Evolutionary conservation across 148 eudicot genomes (phyloP), one percentile per base, ranked within the genome.

Genomic region (Drosera capensis): DNA sequence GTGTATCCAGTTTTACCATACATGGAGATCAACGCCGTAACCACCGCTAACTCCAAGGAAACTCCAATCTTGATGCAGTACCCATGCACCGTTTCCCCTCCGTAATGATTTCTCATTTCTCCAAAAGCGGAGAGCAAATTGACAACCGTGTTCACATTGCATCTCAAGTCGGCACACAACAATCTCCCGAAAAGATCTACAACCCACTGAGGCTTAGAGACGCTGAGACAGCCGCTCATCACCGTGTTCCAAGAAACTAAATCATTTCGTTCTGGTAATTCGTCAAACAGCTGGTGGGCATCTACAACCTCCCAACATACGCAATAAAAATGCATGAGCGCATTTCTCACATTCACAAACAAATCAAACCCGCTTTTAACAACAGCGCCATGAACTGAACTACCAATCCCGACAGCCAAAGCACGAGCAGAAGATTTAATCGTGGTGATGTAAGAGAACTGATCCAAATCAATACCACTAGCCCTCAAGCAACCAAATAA

Each of bases 261-360:
- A 49, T 69, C 74, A n/a, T 54, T 50, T 24, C 0, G n/a, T 19
- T 40, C 22, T 12, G 45, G 19, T 22, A 51, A 40, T 37, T 67
- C 71, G 57, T 64, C 74, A 52, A 69, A 69, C 62, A 69, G 20
- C 20, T 46, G 65, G 48, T 25, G 74, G 28, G 62, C 69, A 36
- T 22, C 40, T 11, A 22, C 41, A 29, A 64, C 38, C 18, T 25
- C 13, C 23, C 74, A 64, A 59, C 58, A 49, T 39, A 55, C 65
- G 46, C 65, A 44, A 51, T 68, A 68, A 25, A 54, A 63, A 14
- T 55, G 61, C 49, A 68, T 25, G 12, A 68, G 54, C 17, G 68
- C 20, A 47, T 68, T 68, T 50, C 39, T 63, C 5, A 68, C 42
- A 59, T 63, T 64, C 14, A 55, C 45, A 68, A 49, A 48, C 42